Percentiles rank a stretch among this genome's conserved stretches.
phyloP scores from a whole-genome alignment of 495 filamentous ascomycete genomes.

The Aspergillus heteromorphus region DNA sequence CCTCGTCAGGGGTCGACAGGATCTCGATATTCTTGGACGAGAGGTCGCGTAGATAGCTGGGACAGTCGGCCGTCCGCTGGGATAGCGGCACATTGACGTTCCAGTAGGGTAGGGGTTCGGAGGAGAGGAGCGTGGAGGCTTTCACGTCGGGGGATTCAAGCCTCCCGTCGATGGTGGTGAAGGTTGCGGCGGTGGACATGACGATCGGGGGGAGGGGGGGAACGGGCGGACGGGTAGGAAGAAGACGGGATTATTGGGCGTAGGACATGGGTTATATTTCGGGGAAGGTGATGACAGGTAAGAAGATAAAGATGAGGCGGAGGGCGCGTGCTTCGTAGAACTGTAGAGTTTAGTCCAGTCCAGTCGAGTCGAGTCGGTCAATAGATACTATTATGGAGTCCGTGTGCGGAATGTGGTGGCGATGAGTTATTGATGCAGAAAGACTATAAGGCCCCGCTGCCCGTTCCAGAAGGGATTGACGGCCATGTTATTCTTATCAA shows the following conservation, averaged over 20 bases:
- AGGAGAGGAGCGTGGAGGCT: neutral
- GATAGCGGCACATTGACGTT: constrained; percentile 65
- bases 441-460: constrained; percentile 3
- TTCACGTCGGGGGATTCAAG: constrained; percentile 15
- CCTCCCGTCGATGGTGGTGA: constrained; percentile 16
- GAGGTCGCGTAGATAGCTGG: constrained; percentile 57
- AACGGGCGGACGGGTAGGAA: neutral
- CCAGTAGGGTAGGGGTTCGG: constrained; percentile 63
- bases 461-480: constrained; percentile 18
- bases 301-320: neutral
- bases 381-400: neutral
- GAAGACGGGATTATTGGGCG: neutral
- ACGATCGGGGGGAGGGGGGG: neutral
- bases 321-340: neutral
- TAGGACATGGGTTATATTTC: neutral
- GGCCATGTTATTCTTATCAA: constrained; percentile 7
- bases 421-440: neutral
- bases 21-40: constrained; percentile 45
- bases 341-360: no score
- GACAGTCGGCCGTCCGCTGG: constrained; percentile 59
- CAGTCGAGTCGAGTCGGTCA: no score
- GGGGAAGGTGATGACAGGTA: neutral
- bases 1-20: constrained; percentile 58
- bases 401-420: neutral
- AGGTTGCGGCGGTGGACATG: neutral